These are phyloP conservation scores for Calamus simplicifolius DNA, from an alignment of 176 grass and related monocot genomes.

Conservation along the genomic window DNA sequence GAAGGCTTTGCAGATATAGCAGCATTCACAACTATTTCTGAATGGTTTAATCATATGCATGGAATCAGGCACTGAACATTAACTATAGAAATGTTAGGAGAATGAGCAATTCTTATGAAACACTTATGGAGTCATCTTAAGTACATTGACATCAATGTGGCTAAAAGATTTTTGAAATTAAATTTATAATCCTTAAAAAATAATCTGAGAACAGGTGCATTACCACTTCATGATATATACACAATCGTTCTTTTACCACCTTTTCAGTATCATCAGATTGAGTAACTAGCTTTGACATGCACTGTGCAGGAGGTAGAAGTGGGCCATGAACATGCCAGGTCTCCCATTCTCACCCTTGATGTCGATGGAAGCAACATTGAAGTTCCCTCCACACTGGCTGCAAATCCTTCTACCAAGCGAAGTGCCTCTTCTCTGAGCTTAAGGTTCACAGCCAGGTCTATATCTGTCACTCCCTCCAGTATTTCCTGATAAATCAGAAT, in stretches of 20 bases:
- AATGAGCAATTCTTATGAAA: too few relatives aligned
- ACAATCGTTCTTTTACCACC: constrained; percentile 77
- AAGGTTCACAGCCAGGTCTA: constrained; percentile 88
- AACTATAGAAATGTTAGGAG: too few relatives aligned
- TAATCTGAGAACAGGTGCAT: too few relatives aligned
- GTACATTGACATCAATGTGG: too few relatives aligned
- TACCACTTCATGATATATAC: constrained; percentile 81
- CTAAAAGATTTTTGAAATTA: too few relatives aligned
- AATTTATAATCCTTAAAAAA: too few relatives aligned
- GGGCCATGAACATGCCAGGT: constrained; percentile 80
- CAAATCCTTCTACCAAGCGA: constrained; percentile 86
- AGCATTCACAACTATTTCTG: too few relatives aligned
- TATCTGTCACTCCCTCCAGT: constrained; percentile 79
- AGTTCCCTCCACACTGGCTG: constrained; percentile 80
- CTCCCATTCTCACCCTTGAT: constrained; percentile 71
- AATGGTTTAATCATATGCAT: too few relatives aligned
- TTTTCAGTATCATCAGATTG: constrained; percentile 77
- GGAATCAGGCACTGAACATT: too few relatives aligned
- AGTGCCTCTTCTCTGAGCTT: constrained; percentile 73
- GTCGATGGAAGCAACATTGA: constrained; percentile 78
- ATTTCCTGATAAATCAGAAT: constrained; percentile 57
- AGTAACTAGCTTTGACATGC: constrained; percentile 56
- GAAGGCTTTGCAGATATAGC: too few relatives aligned
- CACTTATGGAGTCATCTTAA: too few relatives aligned
- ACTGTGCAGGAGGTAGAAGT: constrained; percentile 60